phyloP scores from a whole-genome alignment of 164 flowering plant species.

The Houttuynia cordata region DNA sequence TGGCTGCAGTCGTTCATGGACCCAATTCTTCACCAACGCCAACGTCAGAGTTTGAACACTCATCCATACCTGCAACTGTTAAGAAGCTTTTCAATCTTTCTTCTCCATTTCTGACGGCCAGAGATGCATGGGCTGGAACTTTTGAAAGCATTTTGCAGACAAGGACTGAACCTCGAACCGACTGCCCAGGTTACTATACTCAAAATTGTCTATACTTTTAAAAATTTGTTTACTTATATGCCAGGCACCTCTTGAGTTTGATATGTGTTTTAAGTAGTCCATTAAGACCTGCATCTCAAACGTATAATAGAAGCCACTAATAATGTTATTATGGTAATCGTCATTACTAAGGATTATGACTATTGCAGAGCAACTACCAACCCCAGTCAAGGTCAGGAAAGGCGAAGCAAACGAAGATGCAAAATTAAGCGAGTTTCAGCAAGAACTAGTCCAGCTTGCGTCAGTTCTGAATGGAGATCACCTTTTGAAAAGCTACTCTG shows the following conservation, averaged over 20 bases:
- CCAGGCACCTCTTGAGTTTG: not conserved
- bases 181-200: slow-evolving; percentile 54
- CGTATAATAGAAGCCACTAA: too few relatives aligned
- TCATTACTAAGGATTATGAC: not conserved
- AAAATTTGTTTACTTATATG: not conserved
- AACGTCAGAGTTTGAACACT: slow-evolving; percentile 77
- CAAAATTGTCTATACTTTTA: not conserved
- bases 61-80: slow-evolving; percentile 86
- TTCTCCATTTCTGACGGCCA: slow-evolving; percentile 55
- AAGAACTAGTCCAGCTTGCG: slow-evolving; percentile 69
- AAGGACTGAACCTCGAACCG: slow-evolving; percentile 58
- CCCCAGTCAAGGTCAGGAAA: slow-evolving; percentile 44
- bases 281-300: too few relatives aligned
- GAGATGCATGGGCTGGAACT: slow-evolving; percentile 91
- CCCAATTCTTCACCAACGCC: slow-evolving; percentile 55
- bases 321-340: not conserved
- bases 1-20: slow-evolving; percentile 71
- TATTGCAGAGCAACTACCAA: slow-evolving; percentile 49
- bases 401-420: slow-evolving; percentile 53
- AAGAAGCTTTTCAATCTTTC: slow-evolving; percentile 68
- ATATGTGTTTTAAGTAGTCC: too few relatives aligned
- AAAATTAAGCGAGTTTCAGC: slow-evolving; percentile 63
- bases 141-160: slow-evolving; percentile 47
- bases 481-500: slow-evolving; percentile 30
- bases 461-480: slow-evolving; percentile 70